Conservation (phyloP, 129 eudicot species). For the Artemisia argyi region DNA sequence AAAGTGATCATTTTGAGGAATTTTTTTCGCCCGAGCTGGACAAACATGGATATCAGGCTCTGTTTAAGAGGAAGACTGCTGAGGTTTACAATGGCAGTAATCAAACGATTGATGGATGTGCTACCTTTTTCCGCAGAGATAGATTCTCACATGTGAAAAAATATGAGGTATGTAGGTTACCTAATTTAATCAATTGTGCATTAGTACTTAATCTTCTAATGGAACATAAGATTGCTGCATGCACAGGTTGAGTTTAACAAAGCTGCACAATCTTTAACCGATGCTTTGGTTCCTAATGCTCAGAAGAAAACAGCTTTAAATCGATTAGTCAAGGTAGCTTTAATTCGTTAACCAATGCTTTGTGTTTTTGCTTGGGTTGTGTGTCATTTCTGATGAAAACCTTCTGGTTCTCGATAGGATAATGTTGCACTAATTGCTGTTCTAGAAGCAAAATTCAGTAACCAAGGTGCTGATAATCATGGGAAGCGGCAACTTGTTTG, state of each 20-base stretch:
- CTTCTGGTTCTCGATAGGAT: slow-evolving; percentile 51
- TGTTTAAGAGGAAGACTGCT: slow-evolving; percentile 77
- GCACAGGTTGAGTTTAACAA: slow-evolving; percentile 54
- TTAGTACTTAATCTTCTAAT: slow-evolving; percentile 7
- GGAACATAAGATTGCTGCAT: slow-evolving; percentile 2
- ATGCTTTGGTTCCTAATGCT: slow-evolving; percentile 50
- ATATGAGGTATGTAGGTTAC: slow-evolving; percentile 45
- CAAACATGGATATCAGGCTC: slow-evolving; percentile 94
- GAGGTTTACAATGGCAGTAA: slow-evolving; percentile 60
- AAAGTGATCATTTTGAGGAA: slow-evolving; percentile 88
- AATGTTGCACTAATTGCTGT: slow-evolving; percentile 90
- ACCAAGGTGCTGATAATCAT: slow-evolving; percentile 78
- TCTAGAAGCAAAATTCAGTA: slow-evolving; percentile 86
- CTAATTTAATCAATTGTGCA: background rate
- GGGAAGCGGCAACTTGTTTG: slow-evolving; percentile 99
- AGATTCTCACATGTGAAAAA: slow-evolving; percentile 58
- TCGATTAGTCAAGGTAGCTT: slow-evolving; percentile 47
- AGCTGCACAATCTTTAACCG: slow-evolving; percentile 61
- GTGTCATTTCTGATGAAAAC: slow-evolving; percentile 8
- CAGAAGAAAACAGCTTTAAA: slow-evolving; percentile 52
- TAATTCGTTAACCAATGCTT: background rate
- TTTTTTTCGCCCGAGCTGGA: slow-evolving; percentile 95
- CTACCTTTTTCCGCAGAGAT: slow-evolving; percentile 60
- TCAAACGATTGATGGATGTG: slow-evolving; percentile 56
- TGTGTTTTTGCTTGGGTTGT: background rate